A percentile compares a stretch with the other conserved stretches of the same genome.
phyloP scores from a whole-genome alignment of 768 basidiomycete genomes.

The Auriscalpium orientale region DNA sequence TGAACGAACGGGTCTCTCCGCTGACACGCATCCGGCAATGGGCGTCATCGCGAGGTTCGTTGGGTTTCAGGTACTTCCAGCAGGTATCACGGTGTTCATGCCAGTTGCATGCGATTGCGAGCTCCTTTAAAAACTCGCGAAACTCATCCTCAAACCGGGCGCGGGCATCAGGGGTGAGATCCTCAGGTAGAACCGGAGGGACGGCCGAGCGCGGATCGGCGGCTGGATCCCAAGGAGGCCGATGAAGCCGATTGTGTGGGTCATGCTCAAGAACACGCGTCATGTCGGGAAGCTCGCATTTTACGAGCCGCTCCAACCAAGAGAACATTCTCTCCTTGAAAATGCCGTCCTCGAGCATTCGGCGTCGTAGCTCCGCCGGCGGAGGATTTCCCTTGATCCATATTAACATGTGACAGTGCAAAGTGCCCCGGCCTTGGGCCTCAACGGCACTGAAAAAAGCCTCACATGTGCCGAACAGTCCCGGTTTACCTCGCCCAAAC shows the following conservation, averaged over 20 bases:
- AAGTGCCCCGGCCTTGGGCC: slow-evolving; percentile 19
- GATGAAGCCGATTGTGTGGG: background rate
- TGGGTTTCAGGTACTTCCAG: slow-evolving; percentile 29
- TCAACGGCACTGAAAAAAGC: slow-evolving; percentile 35
- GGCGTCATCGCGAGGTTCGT: slow-evolving; percentile 20
- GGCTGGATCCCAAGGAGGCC: background rate
- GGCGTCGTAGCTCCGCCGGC: background rate
- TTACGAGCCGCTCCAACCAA: slow-evolving; percentile 20
- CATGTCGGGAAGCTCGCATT: background rate
- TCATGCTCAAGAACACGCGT: background rate
- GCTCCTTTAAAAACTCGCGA: background rate
- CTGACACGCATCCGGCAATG: slow-evolving; percentile 20
- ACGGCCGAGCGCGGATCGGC: background rate
- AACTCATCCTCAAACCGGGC: background rate
- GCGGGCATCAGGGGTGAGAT: background rate
- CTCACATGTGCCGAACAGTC: slow-evolving; percentile 26
- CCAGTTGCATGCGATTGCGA: slow-evolving; percentile 23
- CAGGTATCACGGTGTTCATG: slow-evolving; percentile 30
- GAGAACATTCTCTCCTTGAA: slow-evolving; percentile 17
- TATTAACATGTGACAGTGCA: slow-evolving; percentile 36
- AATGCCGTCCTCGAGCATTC: slow-evolving; percentile 1
- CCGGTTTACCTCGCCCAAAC: slow-evolving; percentile 10
- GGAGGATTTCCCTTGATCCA: slow-evolving; percentile 27
- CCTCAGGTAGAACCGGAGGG: background rate
- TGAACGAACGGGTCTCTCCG: background rate